Percentiles rank a stretch among this genome's conserved stretches.
These are phyloP conservation scores for Corynespora cassiicola DNA, from an alignment of 2,329 filamentous ascomycete species.

Conservation along the genomic window DNA sequence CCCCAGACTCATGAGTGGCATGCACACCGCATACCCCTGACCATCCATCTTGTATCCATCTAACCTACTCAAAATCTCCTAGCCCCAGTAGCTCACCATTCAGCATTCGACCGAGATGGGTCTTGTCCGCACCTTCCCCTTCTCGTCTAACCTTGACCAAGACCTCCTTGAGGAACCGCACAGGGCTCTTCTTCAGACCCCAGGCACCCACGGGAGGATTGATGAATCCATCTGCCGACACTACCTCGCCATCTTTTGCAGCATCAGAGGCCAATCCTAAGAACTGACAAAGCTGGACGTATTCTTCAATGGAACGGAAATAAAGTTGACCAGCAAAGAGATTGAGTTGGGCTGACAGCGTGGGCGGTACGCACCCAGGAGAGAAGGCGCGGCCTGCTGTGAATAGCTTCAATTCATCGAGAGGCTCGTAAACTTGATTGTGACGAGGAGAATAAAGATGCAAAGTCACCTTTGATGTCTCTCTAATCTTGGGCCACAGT, in stretches of 20 bases:
- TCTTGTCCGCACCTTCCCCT: constrained; percentile 49
- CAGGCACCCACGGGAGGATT: constrained; percentile 30
- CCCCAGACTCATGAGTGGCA: too few relatives aligned
- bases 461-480: constrained; percentile 47
- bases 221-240: constrained; percentile 45
- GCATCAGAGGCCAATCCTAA: constrained; percentile 55
- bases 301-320: constrained; percentile 61
- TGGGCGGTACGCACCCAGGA: constrained; percentile 17
- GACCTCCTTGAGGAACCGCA: constrained; percentile 50
- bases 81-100: constrained; percentile 43
- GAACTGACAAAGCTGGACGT: constrained; percentile 58
- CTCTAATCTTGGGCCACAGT: constrained; percentile 51
- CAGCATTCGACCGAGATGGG: constrained; percentile 52
- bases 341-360: constrained; percentile 60
- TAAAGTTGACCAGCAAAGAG: constrained; percentile 75
- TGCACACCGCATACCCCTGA: too few relatives aligned
- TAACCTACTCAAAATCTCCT: constrained; percentile 36
- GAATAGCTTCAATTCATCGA: constrained; percentile 58
- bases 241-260: constrained; percentile 24
- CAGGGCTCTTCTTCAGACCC: constrained; percentile 47
- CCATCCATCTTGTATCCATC: too few relatives aligned
- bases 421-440: constrained; percentile 36
- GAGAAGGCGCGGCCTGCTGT: constrained; percentile 33
- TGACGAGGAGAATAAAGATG: constrained; percentile 61
- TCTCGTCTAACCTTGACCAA: constrained; percentile 35